Evolutionary conservation across 805 yeast genomes (phyloP).

Genomic region (Candida pseudofarinosa): DNA sequence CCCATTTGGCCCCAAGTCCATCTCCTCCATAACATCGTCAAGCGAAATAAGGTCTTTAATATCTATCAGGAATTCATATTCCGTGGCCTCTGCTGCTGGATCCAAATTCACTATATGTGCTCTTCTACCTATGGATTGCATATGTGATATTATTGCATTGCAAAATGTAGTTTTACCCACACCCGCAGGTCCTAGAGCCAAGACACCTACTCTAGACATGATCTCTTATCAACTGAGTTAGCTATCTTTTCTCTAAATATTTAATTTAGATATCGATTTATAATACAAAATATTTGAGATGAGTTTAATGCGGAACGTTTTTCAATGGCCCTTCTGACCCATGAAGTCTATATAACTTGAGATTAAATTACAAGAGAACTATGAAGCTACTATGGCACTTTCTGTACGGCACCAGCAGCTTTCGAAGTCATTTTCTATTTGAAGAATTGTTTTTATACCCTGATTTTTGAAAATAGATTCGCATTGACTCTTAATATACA

Average conservation of each 20-base stretch:
- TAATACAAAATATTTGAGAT: neutral
- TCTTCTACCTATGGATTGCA: constrained; percentile 86
- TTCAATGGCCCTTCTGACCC: neutral
- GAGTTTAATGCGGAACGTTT: neutral
- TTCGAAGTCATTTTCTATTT: constrained; percentile 62
- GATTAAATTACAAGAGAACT: neutral
- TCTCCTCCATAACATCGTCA: constrained; percentile 88
- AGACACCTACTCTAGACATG: constrained; percentile 93
- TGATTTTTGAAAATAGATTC: constrained; percentile 48
- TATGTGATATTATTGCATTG: constrained; percentile 77
- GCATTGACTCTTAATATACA: constrained; percentile 56
- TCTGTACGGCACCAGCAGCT: constrained; percentile 61
- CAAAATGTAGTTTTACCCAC: constrained; percentile 94
- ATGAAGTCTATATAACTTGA: neutral
- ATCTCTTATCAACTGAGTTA: too few species aligned
- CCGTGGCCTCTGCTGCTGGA: constrained; percentile 95
- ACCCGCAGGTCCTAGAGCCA: constrained; percentile 97
- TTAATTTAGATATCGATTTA: neutral
- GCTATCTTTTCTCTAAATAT: neutral
- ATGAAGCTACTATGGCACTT: constrained; percentile 2
- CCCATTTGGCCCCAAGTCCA: constrained; percentile 81
- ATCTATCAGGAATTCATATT: constrained; percentile 88
- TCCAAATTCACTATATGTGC: constrained; percentile 94
- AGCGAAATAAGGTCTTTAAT: constrained; percentile 85
- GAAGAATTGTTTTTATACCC: constrained; percentile 56